phyloP scores from a whole-genome alignment of 257 asterid species.

The Lantana camara region DNA sequence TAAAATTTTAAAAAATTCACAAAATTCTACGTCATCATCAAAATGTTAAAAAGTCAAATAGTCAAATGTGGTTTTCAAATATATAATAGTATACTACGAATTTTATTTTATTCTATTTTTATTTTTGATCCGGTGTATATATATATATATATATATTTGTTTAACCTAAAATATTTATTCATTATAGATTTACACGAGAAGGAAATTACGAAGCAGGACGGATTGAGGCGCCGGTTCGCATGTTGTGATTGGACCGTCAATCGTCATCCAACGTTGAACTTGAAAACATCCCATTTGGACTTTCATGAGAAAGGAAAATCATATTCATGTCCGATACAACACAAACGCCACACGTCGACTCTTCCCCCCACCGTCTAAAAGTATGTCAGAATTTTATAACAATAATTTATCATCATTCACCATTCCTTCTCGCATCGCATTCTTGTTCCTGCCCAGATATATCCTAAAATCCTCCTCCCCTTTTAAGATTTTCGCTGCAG shows the following conservation, averaged over 20 bases:
- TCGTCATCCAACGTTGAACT: slow-evolving; percentile 24
- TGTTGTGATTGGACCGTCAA: slow-evolving; percentile 25
- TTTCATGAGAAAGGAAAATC: slow-evolving; percentile 15
- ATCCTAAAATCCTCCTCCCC: slow-evolving; percentile 13
- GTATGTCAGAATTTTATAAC: not conserved
- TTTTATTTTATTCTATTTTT: too few species aligned
- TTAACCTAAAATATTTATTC: too few species aligned
- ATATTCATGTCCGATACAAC: slow-evolving; percentile 6
- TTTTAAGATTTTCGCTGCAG: slow-evolving; percentile 5
- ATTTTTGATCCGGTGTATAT: too few species aligned
- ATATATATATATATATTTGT: too few species aligned
- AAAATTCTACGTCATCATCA: too few species aligned
- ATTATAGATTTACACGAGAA: too few species aligned
- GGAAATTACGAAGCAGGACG: too few species aligned
- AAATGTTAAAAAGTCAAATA: too few species aligned
- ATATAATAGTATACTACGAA: too few species aligned
- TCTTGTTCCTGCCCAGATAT: not conserved
- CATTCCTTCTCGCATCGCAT: not conserved
- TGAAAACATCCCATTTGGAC: slow-evolving; percentile 25
- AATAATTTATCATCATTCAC: not conserved
- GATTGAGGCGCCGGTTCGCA: not conserved
- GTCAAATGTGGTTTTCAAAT: too few species aligned
- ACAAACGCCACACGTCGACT: slow-evolving; percentile 25
- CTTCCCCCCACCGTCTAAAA: slow-evolving; percentile 15
- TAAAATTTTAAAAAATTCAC: too few species aligned